Percentiles rank a stretch among this genome's conserved stretches.
These are phyloP conservation scores for Trichosanthes truncata DNA, from an alignment of 306 rosid species.

Conservation along the genomic window DNA sequence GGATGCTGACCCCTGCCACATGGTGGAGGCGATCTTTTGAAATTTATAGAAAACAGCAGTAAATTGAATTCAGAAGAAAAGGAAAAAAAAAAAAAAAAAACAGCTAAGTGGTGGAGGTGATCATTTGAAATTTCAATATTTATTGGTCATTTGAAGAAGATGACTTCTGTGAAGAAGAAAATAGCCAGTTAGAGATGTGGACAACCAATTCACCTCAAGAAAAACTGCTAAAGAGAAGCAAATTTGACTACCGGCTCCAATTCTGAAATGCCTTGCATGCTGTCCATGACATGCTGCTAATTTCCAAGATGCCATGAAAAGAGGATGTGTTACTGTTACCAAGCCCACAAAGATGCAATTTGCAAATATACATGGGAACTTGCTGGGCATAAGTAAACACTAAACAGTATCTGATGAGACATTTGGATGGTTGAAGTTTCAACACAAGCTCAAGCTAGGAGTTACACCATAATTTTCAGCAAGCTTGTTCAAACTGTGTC, in stretches of 20 bases:
- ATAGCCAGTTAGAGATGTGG: not conserved
- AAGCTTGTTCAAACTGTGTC: not conserved
- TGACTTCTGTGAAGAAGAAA: not conserved
- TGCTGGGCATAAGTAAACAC: not conserved
- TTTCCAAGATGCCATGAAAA: not conserved
- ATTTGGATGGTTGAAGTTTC: not conserved
- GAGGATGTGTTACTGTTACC: not conserved
- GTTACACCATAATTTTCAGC: not conserved
- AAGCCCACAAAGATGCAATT: not conserved
- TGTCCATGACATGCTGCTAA: not conserved
- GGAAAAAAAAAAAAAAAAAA: not conserved
- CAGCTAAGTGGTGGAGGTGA: not conserved
- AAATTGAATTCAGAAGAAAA: not conserved
- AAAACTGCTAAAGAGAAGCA: not conserved
- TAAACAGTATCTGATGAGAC: not conserved
- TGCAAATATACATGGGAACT: not conserved
- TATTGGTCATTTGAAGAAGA: not conserved
- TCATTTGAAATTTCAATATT: not conserved
- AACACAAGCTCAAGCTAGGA: not conserved
- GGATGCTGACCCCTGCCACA: not conserved
- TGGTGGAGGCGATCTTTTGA: not conserved
- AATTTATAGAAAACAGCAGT: not conserved
- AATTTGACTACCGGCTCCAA: not conserved
- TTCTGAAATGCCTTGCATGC: not conserved
- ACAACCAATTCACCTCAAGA: not conserved